Conservation (phyloP, 2,329 filamentous ascomycete species). For the Aschersonia sp. region DNA sequence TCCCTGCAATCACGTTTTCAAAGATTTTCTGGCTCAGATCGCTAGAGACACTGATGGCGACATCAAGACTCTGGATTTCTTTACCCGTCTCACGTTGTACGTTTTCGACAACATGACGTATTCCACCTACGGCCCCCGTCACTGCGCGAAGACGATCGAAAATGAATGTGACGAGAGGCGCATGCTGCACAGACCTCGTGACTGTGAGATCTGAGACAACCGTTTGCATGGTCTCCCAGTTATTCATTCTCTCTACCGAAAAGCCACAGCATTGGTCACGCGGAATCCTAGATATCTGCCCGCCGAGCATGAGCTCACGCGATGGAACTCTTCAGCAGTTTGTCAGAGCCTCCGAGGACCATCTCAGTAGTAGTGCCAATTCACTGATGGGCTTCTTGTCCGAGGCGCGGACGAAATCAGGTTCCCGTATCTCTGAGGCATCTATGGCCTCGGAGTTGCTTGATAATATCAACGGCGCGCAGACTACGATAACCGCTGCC, state of each 20-base stretch:
- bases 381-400: slow-evolving; percentile 1
- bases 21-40: neutral
- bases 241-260: neutral
- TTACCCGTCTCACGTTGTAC: slow-evolving; percentile 2
- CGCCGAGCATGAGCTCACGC: slow-evolving; percentile 2
- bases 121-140: slow-evolving; percentile 1
- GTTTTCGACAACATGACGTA: slow-evolving; percentile 4
- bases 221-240: slow-evolving; percentile 1
- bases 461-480: slow-evolving; percentile 3
- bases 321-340: slow-evolving; percentile 2
- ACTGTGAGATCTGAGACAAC: slow-evolving; percentile 3
- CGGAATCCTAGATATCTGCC: slow-evolving; percentile 1
- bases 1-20: neutral
- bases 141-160: slow-evolving; percentile 2
- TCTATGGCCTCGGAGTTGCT: slow-evolving; percentile 3
- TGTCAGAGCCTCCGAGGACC: neutral
- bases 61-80: slow-evolving; percentile 1
- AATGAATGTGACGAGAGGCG: slow-evolving; percentile 1
- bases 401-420: slow-evolving; percentile 1
- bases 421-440: neutral
- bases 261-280: neutral
- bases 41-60: neutral
- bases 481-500: slow-evolving; percentile 2
- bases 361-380: slow-evolving; percentile 1
- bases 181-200: slow-evolving; percentile 1